Percentiles rank a stretch among this genome's conserved stretches.
These are phyloP conservation scores for Hamamelis virginiana DNA, from an alignment of 164 flowering plant species.

Conservation along the genomic window DNA sequence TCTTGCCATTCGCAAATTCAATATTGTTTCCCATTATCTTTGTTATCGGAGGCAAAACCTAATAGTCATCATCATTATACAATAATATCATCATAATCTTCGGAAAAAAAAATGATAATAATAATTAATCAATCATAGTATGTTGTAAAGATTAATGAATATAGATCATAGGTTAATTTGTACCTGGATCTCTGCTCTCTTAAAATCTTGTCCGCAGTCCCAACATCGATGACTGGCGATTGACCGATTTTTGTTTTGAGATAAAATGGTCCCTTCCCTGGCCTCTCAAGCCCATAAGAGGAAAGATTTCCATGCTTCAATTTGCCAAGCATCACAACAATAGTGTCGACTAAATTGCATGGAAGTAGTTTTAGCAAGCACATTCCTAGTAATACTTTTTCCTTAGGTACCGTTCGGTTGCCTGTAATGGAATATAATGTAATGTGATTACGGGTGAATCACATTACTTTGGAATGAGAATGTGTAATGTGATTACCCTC, in stretches of 20 bases:
- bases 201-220: constrained; percentile 15
- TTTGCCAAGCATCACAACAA: constrained; percentile 1
- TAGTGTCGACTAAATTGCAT: constrained; percentile 13
- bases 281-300: constrained; percentile 30
- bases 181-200: constrained; percentile 30
- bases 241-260: constrained; percentile 20
- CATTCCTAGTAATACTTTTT: constrained; percentile 27
- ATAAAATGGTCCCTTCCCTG: constrained; percentile 29
- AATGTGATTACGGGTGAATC: no score
- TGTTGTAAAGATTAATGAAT: not conserved
- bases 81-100: not conserved
- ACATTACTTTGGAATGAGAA: constrained; percentile 22
- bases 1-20: constrained; percentile 20
- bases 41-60: constrained; percentile 30
- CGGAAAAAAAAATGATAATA: not conserved
- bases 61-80: not conserved
- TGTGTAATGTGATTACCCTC: no score
- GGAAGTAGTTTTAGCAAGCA: constrained; percentile 20
- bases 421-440: no score
- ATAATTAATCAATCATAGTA: not conserved
- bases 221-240: constrained; percentile 34
- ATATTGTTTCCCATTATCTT: constrained; percentile 16
- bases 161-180: not conserved
- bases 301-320: constrained; percentile 27
- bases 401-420: no score